phyloP scores from a whole-genome alignment of 306 rosid genomes.

The Canavalia ensiformis region DNA sequence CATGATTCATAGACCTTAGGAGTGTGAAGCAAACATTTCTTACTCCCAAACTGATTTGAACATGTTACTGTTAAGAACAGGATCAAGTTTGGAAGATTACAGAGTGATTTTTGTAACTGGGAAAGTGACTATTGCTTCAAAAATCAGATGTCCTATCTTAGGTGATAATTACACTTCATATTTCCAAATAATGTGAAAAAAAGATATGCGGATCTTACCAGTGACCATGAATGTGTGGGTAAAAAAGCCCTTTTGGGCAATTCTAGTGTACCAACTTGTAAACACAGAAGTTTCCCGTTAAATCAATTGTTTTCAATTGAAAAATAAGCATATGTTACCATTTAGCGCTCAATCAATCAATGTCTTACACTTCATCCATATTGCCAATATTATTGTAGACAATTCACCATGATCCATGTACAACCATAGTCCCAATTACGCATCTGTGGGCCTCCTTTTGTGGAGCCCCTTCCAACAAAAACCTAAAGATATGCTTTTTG shows the following conservation, averaged over 20 bases:
- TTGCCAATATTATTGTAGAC: constrained; percentile 44
- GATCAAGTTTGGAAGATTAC: constrained; percentile 43
- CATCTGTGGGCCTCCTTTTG: background rate
- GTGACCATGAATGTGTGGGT: constrained; percentile 36
- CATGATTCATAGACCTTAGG: too few relatives aligned
- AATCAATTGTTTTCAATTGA: constrained; percentile 18
- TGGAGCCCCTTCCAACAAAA: constrained; percentile 44
- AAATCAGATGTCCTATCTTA: constrained; percentile 31
- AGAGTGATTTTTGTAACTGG: background rate
- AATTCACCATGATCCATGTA: constrained; percentile 24
- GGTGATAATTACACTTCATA: constrained; percentile 32
- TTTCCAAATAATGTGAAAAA: constrained; percentile 39
- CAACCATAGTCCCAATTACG: background rate
- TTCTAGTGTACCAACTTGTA: background rate
- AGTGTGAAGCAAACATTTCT: too few relatives aligned
- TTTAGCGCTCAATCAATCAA: constrained; percentile 4
- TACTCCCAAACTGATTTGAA: too few relatives aligned
- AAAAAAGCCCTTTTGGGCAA: constrained; percentile 29
- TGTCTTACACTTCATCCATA: constrained; percentile 17
- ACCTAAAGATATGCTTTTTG: constrained; percentile 44
- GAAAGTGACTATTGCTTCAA: constrained; percentile 45
- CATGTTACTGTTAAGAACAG: constrained; percentile 17
- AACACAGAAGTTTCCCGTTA: background rate
- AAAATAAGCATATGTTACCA: background rate
- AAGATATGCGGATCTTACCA: constrained; percentile 21